Base-by-base conservation (phyloP, 306 rosid species). In the Glycine tomentella region DNA sequence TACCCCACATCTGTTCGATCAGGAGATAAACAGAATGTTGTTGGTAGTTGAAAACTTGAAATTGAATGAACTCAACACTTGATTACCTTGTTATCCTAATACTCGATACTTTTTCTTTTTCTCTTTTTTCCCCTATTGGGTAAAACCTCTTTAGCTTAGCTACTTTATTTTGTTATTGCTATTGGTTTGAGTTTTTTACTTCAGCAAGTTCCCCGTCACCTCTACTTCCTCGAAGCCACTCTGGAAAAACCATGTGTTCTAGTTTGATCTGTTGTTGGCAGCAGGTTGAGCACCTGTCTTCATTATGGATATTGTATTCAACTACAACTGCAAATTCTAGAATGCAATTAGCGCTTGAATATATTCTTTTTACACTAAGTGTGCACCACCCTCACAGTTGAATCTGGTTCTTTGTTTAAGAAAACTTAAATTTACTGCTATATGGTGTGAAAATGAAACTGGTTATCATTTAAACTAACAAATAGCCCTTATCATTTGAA, bases 81-180 rank as follows among this genome's bases (percentile, higher is more conserved):
- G 31, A 25, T 38, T 14, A 62, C 55, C 59, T 63, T 56, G 59
- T 72, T 34, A 17, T 69, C 80, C 34, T 13, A 50, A 72, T 53
- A 45, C 40, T 38, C 67, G n/a, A n/a, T 72, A 44, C n/a, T n/a
- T n/a, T n/a, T 63, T 2, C 17, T 59, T 59, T 17, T 42, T 8
- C 8, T 9, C 14, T 34, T 3, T 40, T 4, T 40, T 40, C 5
- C 5, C 8, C 2, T 8, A 3, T 14, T 72, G 2, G 55, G 17
- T 56, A 16, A 16, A 77, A 66, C 53, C 74, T 17, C 44, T 66
- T 75, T 20, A 4, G n/a, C n/a, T n/a, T n/a, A n/a, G 17, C 57
- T 52, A 40, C 82, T 56, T 69, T 55, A n/a, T 10, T 59, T 69
- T 31, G 20, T 7, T 33, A 44, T 51, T 72, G 46, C 11, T 36